Base-by-base conservation (phyloP, 1,284 basidiomycete genomes). In the Trichosporon ovoides region DNA sequence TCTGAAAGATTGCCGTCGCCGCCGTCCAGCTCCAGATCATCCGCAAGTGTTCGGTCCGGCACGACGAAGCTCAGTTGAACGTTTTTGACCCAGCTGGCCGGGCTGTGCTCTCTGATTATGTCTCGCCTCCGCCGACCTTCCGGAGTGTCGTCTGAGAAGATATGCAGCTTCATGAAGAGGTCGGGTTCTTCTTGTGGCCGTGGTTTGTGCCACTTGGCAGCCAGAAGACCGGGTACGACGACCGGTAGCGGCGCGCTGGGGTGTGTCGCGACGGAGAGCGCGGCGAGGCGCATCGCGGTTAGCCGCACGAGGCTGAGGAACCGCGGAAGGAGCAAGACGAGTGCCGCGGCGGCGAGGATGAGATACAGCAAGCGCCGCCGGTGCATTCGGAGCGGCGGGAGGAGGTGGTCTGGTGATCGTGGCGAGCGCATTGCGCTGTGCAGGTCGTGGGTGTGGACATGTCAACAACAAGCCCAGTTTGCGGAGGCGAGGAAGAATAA, bases 21-120 rank as follows among this genome's bases (percentile, higher is more conserved):
- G n/a, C n/a, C n/a, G n/a, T n/a, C n/a, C n/a, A n/a, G n/a, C n/a
- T n/a, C n/a, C n/a, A n/a, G n/a, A n/a, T n/a, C n/a, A n/a, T n/a
- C n/a, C n/a, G n/a, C n/a, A n/a, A n/a, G n/a, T n/a, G n/a, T n/a
- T n/a, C n/a, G 54, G 49, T 60, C 52, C 5, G 66, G 66, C 11
- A 67, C 38, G 19, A 69, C 64, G 43, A 67, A 70, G 51, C 66
- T 66, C 49, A 66, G n/a, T 28, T 68, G 66, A 18, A 68, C 57
- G 37, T 64, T 49, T 4, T 56, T 52, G 9, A 51, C 53, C 18
- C 19, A 28, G 5, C 64, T 10, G 0, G 63, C 24, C 0, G 66
- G 64, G 3, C 34, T 31, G 31, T 63, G 35, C 3, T 28, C 1
- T 12, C 71, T 56, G 18, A 73, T 67, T 3, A 68, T 33, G 6